phyloP scores from a whole-genome alignment of 805 yeast species.

The Myxozyma geophila region DNA sequence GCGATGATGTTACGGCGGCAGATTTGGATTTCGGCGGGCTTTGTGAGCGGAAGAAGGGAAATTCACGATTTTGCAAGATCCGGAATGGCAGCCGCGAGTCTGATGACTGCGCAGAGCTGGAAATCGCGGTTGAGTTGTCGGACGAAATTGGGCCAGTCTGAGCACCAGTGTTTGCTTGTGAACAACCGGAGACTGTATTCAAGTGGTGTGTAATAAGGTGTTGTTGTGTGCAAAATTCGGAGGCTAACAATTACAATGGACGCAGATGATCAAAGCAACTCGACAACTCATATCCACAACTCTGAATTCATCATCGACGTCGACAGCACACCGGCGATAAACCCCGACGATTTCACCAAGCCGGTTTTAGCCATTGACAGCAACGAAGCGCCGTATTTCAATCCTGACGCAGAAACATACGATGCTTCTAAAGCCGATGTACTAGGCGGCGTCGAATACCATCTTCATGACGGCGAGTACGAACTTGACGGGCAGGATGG shows the following conservation, averaged over 20 bases:
- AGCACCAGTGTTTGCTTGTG: neutral
- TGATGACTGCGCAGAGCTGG: neutral
- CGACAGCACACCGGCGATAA: conserved; percentile 1
- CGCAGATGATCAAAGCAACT: neutral
- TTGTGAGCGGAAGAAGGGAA: neutral
- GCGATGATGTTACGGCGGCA: neutral
- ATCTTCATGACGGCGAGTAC: conserved; percentile 29
- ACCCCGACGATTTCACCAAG: conserved; percentile 1
- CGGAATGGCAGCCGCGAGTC: too few relatives aligned
- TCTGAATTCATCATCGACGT: conserved; percentile 13
- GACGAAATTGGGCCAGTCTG: neutral
- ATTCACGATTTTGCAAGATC: neutral
- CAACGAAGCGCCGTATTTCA: neutral
- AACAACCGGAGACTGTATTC: neutral
- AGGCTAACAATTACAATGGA: neutral
- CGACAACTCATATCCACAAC: neutral
- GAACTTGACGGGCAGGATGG: neutral
- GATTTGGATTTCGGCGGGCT: neutral
- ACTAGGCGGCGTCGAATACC: conserved; percentile 23
- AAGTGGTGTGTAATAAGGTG: neutral
- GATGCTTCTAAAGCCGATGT: conserved; percentile 8
- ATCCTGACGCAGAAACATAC: conserved; percentile 20
- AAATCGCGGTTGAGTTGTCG: neutral
- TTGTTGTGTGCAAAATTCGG: neutral
- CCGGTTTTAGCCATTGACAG: neutral